A percentile compares a stretch with the other conserved stretches of the same genome.
These are phyloP conservation scores for Spirogloea muscicola DNA, from an alignment of 139 green algal species.

Conservation along the genomic window DNA sequence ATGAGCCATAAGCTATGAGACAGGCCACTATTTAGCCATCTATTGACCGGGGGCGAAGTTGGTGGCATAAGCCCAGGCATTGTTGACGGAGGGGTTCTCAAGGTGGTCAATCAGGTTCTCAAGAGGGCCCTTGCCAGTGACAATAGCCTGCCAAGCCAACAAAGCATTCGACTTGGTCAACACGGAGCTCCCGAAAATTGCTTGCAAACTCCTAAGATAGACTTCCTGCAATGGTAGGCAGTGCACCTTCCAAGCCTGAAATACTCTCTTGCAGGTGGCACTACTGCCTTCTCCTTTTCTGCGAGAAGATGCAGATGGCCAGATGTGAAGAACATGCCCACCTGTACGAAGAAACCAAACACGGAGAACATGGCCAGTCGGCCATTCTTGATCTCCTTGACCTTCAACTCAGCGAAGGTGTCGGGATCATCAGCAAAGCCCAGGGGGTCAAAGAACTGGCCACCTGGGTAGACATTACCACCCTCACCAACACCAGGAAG, in stretches of 20 bases:
- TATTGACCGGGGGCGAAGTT: slow-evolving; percentile 20
- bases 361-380: slow-evolving; percentile 80
- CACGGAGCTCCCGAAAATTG: too few species aligned
- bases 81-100: slow-evolving; percentile 74
- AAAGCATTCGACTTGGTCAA: too few species aligned
- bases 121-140: slow-evolving; percentile 81
- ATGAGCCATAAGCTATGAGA: too few species aligned
- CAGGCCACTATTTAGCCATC: too few species aligned
- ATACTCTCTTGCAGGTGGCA: too few species aligned
- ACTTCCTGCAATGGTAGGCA: too few species aligned
- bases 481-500: slow-evolving; percentile 52
- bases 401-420: slow-evolving; percentile 64
- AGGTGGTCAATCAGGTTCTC: slow-evolving; percentile 88
- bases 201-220: too few species aligned
- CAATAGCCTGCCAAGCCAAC: slow-evolving; percentile 66
- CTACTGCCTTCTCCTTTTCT: too few species aligned
- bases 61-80: slow-evolving; percentile 69
- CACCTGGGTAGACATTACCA: slow-evolving; percentile 82
- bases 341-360: slow-evolving; percentile 70
- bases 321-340: too few species aligned
- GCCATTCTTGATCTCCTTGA: slow-evolving; percentile 98
- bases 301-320: too few species aligned
- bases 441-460: slow-evolving; percentile 70
- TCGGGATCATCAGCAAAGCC: slow-evolving; percentile 47
- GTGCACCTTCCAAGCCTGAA: too few species aligned